Evolutionary conservation across 345 rosid genomes (phyloP).

Genomic region (Gossypium longicalyx): DNA sequence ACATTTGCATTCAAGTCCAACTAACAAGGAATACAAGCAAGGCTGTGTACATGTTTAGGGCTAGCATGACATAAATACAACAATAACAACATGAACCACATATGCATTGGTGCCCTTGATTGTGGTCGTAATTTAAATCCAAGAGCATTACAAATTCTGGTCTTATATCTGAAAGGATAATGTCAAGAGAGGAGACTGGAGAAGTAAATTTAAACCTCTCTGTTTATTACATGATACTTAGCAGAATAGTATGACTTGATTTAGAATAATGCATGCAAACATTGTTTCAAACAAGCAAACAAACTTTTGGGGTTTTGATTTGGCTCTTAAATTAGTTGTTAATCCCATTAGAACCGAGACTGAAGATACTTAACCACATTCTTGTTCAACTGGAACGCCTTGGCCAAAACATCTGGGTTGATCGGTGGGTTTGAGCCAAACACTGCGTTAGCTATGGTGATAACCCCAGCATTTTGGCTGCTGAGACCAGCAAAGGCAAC

Average conservation of each 20-base stretch:
- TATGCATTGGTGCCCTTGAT: no score
- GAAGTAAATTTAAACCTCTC: background rate
- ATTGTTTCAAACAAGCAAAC: background rate
- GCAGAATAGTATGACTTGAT: background rate
- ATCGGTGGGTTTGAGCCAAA: conserved; percentile 4
- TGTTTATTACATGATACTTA: background rate
- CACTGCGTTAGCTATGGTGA: background rate
- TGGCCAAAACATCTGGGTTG: conserved; percentile 7
- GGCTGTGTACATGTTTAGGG: no score
- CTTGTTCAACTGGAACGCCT: conserved; percentile 12
- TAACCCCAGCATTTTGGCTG: background rate
- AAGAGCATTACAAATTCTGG: background rate
- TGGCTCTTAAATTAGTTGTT: background rate
- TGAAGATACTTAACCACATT: background rate
- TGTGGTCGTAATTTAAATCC: background rate
- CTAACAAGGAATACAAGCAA: no score
- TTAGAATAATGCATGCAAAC: background rate
- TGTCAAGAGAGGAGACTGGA: background rate
- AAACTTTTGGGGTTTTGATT: background rate
- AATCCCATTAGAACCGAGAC: background rate
- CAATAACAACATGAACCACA: no score
- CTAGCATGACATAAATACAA: no score
- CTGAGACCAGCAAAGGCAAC: conserved; percentile 20
- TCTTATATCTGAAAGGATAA: background rate
- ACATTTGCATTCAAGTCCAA: no score